A percentile compares a stretch with the other conserved stretches of the same genome.
phyloP scores from a whole-genome alignment of 495 filamentous ascomycete species.

The Recurvomyces mirabilis region DNA sequence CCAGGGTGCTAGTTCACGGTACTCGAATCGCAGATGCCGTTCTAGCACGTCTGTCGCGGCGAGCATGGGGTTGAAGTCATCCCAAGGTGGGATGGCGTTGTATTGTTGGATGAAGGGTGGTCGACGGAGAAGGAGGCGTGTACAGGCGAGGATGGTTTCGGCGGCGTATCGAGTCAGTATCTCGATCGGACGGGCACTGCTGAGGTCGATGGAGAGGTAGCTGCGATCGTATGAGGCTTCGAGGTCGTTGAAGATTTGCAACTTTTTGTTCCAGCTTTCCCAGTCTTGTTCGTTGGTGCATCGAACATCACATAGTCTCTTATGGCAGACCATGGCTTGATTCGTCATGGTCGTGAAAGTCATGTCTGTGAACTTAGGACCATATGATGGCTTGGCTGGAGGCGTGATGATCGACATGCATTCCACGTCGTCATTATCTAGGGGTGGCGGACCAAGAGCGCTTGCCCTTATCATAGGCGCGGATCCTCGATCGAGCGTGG shows the following conservation, averaged over 20 bases:
- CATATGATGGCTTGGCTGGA: no score
- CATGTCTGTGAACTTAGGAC: no score
- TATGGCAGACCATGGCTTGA: no score
- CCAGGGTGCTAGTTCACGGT: neutral
- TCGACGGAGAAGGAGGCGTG: neutral
- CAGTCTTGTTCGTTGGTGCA: no score
- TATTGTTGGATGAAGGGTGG: neutral
- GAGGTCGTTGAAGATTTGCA: no score
- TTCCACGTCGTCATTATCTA: neutral
- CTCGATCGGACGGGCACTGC: conserved; percentile 1
- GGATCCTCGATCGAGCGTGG: conserved; percentile 5
- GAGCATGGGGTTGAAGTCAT: conserved; percentile 1
- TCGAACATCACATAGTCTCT: no score
- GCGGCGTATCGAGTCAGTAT: conserved; percentile 3
- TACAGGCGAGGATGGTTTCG: neutral
- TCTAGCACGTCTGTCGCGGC: conserved; percentile 1
- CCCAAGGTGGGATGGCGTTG: conserved; percentile 1
- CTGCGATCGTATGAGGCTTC: no score
- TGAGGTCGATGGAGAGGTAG: neutral
- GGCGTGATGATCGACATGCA: no score
- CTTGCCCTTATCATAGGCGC: neutral
- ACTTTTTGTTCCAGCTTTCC: no score
- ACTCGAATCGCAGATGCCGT: neutral
- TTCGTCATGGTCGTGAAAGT: no score
- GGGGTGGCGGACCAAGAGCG: neutral